phyloP scores from a whole-genome alignment of 176 grass and related monocot species.

The Triticum dicoccoides region DNA sequence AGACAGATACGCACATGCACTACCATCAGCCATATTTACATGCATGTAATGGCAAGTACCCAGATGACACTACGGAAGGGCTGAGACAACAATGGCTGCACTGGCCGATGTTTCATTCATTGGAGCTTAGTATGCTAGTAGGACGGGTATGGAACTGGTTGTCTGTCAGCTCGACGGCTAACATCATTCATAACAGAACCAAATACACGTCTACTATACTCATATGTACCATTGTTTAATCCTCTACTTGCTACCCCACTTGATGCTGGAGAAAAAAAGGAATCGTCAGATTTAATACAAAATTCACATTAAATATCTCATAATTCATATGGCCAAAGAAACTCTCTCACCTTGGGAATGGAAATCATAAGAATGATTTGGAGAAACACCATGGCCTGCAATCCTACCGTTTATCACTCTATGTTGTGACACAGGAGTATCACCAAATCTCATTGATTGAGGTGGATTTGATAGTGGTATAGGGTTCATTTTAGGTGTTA shows the following conservation, averaged over 20 bases:
- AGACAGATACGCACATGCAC: conserved; percentile 10
- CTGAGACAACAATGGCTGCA: conserved; percentile 28
- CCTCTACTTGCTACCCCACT: conserved; percentile 51
- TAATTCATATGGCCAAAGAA: conserved; percentile 16
- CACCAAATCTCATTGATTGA: conserved; percentile 35
- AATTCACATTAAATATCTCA: conserved; percentile 3
- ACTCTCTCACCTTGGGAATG: conserved; percentile 41
- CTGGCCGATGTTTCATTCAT: neutral
- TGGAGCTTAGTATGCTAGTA: conserved; percentile 42
- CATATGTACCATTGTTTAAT: conserved; percentile 53
- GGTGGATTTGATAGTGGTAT: conserved; percentile 40
- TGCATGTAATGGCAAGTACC: conserved; percentile 31
- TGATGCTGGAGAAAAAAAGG: conserved; percentile 53
- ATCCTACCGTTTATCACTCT: conserved; percentile 40
- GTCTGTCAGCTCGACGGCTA: conserved; percentile 38
- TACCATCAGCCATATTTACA: conserved; percentile 51
- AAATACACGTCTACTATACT: conserved; percentile 75
- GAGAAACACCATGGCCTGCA: conserved; percentile 35
- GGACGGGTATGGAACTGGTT: conserved; percentile 53
- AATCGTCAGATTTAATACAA: conserved; percentile 34
- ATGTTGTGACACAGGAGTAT: conserved; percentile 36
- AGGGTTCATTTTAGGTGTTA: conserved; percentile 55
- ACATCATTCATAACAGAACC: conserved; percentile 74
- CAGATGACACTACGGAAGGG: conserved; percentile 28
- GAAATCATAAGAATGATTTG: conserved; percentile 40